Evolutionary conservation across 192 early-diverging fungal genomes (phyloP).

Genomic region (Tieghemiomyces parasiticus): DNA sequence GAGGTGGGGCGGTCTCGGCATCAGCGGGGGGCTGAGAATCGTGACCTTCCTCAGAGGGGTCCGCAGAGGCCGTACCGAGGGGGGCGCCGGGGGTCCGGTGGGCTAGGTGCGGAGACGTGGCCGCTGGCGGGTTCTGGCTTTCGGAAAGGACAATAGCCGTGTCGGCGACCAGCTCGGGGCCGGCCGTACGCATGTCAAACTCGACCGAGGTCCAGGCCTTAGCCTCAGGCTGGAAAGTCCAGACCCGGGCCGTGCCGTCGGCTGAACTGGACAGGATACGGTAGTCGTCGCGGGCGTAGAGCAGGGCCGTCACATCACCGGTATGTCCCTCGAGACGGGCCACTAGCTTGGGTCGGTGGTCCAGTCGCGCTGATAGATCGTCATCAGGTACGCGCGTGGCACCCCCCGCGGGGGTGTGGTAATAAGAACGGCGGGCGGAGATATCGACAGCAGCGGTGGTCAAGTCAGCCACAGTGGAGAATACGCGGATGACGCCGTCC

Average conservation of each 20-base stretch:
- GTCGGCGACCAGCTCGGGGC: neutral
- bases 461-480: conserved; percentile 42
- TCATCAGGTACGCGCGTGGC: conserved; percentile 6
- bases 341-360: conserved; percentile 33
- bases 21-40: neutral
- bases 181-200: conserved; percentile 20
- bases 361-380: neutral
- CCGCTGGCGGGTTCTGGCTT: neutral
- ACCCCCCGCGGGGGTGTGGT: neutral
- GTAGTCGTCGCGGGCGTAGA: conserved; percentile 51
- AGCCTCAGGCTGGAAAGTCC: conserved; percentile 34
- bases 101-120: neutral
- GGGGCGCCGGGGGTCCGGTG: neutral
- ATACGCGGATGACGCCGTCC: conserved; percentile 62
- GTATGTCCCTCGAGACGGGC: conserved; percentile 50
- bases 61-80: neutral
- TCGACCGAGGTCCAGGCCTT: conserved; percentile 41
- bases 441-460: conserved; percentile 15
- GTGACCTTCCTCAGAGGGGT: no score
- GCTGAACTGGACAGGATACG: conserved; percentile 54
- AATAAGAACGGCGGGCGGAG: conserved; percentile 11
- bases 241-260: conserved; percentile 68
- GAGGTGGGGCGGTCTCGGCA: neutral
- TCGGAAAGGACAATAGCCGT: neutral
- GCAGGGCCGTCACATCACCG: conserved; percentile 56